Percentiles rank a stretch among this genome's conserved stretches.
Conservation (phyloP, 768 basidiomycete genomes). For the Fomitopsis pulvina region DNA sequence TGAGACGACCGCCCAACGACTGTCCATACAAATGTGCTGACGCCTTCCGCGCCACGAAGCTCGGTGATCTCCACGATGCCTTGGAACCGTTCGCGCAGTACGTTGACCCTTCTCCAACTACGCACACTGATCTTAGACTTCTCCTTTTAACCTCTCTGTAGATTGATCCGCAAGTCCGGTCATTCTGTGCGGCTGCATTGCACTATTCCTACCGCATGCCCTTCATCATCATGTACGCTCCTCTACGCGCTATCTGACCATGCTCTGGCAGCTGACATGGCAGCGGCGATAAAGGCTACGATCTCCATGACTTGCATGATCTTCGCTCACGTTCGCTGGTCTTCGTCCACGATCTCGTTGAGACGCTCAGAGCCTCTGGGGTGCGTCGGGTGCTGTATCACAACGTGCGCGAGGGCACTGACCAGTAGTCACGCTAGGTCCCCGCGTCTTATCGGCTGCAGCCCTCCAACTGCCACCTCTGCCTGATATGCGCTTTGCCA, state of each 20-base stretch:
- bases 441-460: slow-evolving; percentile 56
- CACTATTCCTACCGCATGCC: slow-evolving; percentile 61
- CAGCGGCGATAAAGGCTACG: slow-evolving; percentile 36
- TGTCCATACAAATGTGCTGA: slow-evolving; percentile 1
- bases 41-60: slow-evolving; percentile 40
- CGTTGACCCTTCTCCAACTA: slow-evolving; percentile 14
- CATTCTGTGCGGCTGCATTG: slow-evolving; percentile 52
- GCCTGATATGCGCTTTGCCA: slow-evolving; percentile 50
- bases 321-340: slow-evolving; percentile 53
- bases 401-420: background rate
- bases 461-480: slow-evolving; percentile 53
- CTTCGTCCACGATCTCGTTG: slow-evolving; percentile 59
- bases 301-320: slow-evolving; percentile 65
- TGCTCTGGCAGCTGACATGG: background rate
- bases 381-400: slow-evolving; percentile 27
- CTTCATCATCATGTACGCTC: slow-evolving; percentile 47
- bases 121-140: background rate
- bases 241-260: background rate
- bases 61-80: slow-evolving; percentile 49
- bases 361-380: slow-evolving; percentile 52
- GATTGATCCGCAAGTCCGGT: slow-evolving; percentile 43
- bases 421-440: slow-evolving; percentile 32
- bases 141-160: slow-evolving; percentile 19
- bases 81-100: slow-evolving; percentile 58
- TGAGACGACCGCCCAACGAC: slow-evolving; percentile 11